Evolutionary conservation across 2,329 filamentous ascomycete genomes (phyloP), one percentile per base, ranked within the genome.

Genomic region (Lomentospora prolificans): DNA sequence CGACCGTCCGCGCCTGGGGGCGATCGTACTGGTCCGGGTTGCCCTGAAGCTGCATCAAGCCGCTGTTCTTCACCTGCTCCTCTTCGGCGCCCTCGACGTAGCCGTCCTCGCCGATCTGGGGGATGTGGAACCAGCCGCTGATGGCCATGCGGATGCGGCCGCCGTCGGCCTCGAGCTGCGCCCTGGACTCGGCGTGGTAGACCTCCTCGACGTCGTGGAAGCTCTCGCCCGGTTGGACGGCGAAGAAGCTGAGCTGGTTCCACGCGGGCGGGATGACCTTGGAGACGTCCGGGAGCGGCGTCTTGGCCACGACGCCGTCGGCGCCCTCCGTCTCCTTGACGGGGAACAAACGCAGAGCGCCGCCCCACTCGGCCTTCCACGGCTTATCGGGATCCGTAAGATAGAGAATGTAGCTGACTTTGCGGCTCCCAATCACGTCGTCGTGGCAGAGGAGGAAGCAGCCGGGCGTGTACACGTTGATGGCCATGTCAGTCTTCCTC

Each of bases 181-280:
- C 79, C 66, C 74, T 75, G 58, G 67, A 77, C 60, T 73, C 75
- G 64, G 82, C 78, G 67, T 88, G 84, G 72, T 96, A 97, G 3
- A 99, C 94, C 72, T 99, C 94, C 72, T 97, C 92, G 56, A 99
- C 94, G 68, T 99, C 94, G 71, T 99, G 94, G 71, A 97, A 99
- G 69, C 92, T 97, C 78, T 96, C 86, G n/a, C 94, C 94, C 0
- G 94, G 94, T 73, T 96, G 90, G 5, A 99, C 95, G 17, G 91
- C 90, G 70, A 99, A 99, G 80, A 99, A 99, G 64, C 89, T 94
- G 58, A 99, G 79, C 74, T 99, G 94, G 70, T 97, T 96, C 84
- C 92, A 99, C 0, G 91, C 90, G 0, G 94, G 94, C 0, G 94
- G 91, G 58, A 99, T 96, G 44, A 85, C 81, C 64, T 95, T 86